Evolutionary conservation across 192 early-diverging fungal genomes (phyloP), one percentile per base, ranked within the genome.

Genomic region (Linnemannia elongata): DNA sequence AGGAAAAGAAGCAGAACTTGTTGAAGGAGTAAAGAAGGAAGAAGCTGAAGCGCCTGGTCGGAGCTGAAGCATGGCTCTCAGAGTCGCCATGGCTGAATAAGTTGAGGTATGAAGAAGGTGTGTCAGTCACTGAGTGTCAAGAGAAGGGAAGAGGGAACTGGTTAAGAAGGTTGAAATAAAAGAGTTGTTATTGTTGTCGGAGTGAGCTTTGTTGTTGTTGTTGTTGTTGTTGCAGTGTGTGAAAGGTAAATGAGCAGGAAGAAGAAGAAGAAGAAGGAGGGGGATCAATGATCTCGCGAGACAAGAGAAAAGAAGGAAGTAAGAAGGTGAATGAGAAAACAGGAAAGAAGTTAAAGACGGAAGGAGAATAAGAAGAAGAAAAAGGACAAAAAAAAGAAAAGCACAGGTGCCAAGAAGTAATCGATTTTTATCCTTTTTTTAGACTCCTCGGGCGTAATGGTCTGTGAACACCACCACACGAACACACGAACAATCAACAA

Each of bases 41-140:
- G 52, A 49, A 17, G 68, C 71, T 15, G 73, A 75, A 35, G 78
- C 38, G 24, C 74, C 83, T 41, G 83, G 78, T 12, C 83, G 83
- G 36, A 85, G 83, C 66, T 80, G 83, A 35, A 85, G 83, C 83
- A 85, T 85, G 66, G 83, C 83, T 76, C 74, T 79, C 74, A 85
- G 39, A 12, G 78, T 74, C 20, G 83, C 74, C 83, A 85, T 85
- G 70, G 52, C 44, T 20, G 39, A 52, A 33, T 15, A 22, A 22
- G 18, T 39, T 38, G 15, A 24, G 54, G 38, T 45, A 4, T 18
- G 20, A 52, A 17, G 66, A 72, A 55, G 49, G 39, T 45, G 54
- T 63, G 36, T 35, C 20, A 52, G 49, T 5, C 20, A 52, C 17
- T 30, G 54, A 33, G 54, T 33, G 54, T n/a, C 8, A 22, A 38